phyloP scores from a whole-genome alignment of 148 eudicot species.

The Arbutus unedo region DNA sequence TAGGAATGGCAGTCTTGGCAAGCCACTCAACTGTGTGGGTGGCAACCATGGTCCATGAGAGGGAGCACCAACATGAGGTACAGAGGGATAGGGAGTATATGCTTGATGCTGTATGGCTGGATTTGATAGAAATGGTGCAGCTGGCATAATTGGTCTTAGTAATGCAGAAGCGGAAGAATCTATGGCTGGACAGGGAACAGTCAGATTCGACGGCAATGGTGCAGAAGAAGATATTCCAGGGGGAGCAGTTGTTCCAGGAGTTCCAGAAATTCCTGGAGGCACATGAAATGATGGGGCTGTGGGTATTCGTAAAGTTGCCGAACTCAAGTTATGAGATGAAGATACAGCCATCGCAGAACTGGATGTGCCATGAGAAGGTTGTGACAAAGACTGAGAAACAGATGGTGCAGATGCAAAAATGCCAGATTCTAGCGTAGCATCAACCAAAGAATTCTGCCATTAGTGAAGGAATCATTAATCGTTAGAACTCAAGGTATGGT shows the following conservation, averaged over 20 bases:
- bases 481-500: not conserved
- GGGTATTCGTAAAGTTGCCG: conserved; percentile 30
- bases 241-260: conserved; percentile 33
- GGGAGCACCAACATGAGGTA: conserved; percentile 43
- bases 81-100: conserved; percentile 44
- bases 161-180: conserved; percentile 35
- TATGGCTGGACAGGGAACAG: conserved; percentile 25
- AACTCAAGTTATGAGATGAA: conserved; percentile 28
- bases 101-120: conserved; percentile 48
- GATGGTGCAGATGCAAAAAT: conserved; percentile 30
- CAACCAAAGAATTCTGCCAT: conserved; percentile 32
- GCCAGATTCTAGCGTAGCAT: conserved; percentile 29
- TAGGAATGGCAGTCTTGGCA: conserved; percentile 54
- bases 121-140: conserved; percentile 33
- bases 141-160: conserved; percentile 32
- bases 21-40: conserved; percentile 48
- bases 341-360: conserved; percentile 32
- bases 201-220: conserved; percentile 26
- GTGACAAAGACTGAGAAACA: conserved; percentile 30
- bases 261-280: conserved; percentile 37
- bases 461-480: conserved; percentile 11
- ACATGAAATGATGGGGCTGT: conserved; percentile 37
- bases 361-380: conserved; percentile 32
- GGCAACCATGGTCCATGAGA: conserved; percentile 74
- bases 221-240: conserved; percentile 41